A percentile compares a stretch with the other conserved stretches of the same genome.
phyloP scores from a whole-genome alignment of 78 protist genomes.

The Dictyostelium firmibasis region DNA sequence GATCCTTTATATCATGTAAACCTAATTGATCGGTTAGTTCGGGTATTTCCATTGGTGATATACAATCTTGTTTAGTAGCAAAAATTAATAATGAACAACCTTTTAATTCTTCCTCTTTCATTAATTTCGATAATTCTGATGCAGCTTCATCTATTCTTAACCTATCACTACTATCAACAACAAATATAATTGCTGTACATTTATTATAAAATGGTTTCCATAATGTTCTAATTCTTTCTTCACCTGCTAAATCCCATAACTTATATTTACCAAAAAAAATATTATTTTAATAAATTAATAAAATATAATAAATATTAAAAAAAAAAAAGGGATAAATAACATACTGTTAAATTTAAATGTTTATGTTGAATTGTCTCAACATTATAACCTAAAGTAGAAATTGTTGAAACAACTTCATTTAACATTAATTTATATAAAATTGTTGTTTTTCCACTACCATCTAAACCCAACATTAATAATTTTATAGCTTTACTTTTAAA shows the following conservation, averaged over 20 bases:
- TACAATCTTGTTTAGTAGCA: slow-evolving; percentile 81
- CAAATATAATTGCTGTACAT: slow-evolving; percentile 80
- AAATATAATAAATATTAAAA: neutral
- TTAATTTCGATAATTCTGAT: slow-evolving; percentile 37
- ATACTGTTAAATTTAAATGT: slow-evolving; percentile 55
- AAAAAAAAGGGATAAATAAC: too few species aligned
- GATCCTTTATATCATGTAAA: slow-evolving; percentile 50
- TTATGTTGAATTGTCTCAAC: slow-evolving; percentile 77
- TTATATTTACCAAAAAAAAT: neutral
- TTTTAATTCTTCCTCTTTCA: slow-evolving; percentile 64
- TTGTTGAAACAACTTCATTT: slow-evolving; percentile 69
- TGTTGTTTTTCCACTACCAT: slow-evolving; percentile 63
- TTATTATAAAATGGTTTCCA: slow-evolving; percentile 68
- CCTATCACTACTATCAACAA: slow-evolving; percentile 83
- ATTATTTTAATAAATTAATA: neutral
- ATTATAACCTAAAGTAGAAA: slow-evolving; percentile 57
- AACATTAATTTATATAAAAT: slow-evolving; percentile 73
- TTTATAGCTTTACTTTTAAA: slow-evolving; percentile 14
- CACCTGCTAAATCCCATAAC: slow-evolving; percentile 62
- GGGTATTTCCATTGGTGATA: slow-evolving; percentile 61
- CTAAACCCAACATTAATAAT: slow-evolving; percentile 51
- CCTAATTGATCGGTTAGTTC: slow-evolving; percentile 70
- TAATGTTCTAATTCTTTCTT: slow-evolving; percentile 38
- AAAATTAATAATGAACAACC: slow-evolving; percentile 32
- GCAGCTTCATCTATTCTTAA: slow-evolving; percentile 77